Base-by-base conservation (phyloP, 2,329 filamentous ascomycete genomes). In the Cucurbitaria berberidis region DNA sequence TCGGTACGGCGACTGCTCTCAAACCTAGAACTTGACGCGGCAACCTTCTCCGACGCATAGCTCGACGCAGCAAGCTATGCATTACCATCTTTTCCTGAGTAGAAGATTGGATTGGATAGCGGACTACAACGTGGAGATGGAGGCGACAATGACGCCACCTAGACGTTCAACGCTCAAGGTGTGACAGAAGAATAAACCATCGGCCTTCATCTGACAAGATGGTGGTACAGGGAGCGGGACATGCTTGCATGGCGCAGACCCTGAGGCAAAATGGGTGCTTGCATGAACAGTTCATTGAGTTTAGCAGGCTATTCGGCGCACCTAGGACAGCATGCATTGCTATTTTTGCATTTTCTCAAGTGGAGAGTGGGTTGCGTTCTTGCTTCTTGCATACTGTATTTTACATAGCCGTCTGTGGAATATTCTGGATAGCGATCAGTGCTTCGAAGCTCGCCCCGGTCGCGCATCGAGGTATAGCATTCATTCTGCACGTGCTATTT, bases 361-460 rank as follows among this genome's bases (percentile, higher is more conserved):
- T 34, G 13, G 15, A 3, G 13, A 10, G 11, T 21, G 3, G 21
- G 21, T 22, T 5, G 21, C 21, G 47, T 59, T 56, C 36, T 58
- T 49, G 47, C 53, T 50, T 63, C 51, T 54, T 48, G 42, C 32
- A 56, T 52, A 51, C 34, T 69, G 65, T 69, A 69, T 66, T 64
- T 51, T 69, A 69, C 50, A 64, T 59, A 48, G 36, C 61, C 59
- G 43, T 48, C 11, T 5, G 36, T 5, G 36, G 19, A n/a, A n/a
- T 15, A 15, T 13, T n/a, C 19, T 39, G 16, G 21, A 15, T 24
- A 39, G 36, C 36, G 15, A 15, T 24, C 13, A 16, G 19, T 21
- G 21, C 36, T 15, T 22, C 6, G 11, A 2, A n/a, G 18, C 4
- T 39, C 4, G 36, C 4, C 5, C n/a, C 15, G 36, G 19, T 39